These are phyloP conservation scores for Nosema granulosis DNA, from an alignment of 371 early-diverging fungal species.

Conservation along the genomic window DNA sequence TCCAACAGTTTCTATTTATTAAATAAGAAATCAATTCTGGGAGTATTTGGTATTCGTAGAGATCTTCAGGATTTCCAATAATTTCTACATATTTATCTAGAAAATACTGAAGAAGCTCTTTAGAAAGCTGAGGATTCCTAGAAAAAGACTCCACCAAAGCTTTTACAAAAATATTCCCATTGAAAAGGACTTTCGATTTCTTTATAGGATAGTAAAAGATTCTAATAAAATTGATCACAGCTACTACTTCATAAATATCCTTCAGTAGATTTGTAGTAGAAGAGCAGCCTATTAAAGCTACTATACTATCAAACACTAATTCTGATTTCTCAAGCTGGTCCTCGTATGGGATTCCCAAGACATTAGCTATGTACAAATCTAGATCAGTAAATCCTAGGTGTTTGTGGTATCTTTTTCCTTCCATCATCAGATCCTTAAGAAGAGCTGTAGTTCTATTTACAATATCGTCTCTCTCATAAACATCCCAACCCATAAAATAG, in stretches of 20 bases:
- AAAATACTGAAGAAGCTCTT: too few relatives aligned
- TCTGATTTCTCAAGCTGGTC: constrained; percentile 7
- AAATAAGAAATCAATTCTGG: too few relatives aligned
- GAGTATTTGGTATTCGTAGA: too few relatives aligned
- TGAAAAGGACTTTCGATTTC: neutral
- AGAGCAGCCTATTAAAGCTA: constrained; percentile 20
- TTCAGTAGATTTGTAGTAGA: constrained; percentile 13
- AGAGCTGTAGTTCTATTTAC: neutral
- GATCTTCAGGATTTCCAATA: too few relatives aligned
- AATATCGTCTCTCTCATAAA: neutral
- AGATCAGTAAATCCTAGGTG: neutral
- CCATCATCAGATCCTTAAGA: neutral
- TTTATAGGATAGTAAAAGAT: neutral
- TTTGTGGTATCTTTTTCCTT: neutral
- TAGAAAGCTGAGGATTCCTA: neutral
- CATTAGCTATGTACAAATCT: neutral
- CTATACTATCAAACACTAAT: constrained; percentile 29
- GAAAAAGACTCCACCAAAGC: constrained; percentile 37
- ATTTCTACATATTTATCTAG: too few relatives aligned
- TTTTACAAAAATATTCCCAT: constrained; percentile 8
- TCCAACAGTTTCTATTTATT: too few relatives aligned
- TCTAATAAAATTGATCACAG: neutral
- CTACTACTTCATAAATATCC: constrained; percentile 14
- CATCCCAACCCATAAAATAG: constrained; percentile 9
- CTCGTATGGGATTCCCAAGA: neutral